Conservation (phyloP, 495 filamentous ascomycete genomes). For the Penicillium canariense region DNA sequence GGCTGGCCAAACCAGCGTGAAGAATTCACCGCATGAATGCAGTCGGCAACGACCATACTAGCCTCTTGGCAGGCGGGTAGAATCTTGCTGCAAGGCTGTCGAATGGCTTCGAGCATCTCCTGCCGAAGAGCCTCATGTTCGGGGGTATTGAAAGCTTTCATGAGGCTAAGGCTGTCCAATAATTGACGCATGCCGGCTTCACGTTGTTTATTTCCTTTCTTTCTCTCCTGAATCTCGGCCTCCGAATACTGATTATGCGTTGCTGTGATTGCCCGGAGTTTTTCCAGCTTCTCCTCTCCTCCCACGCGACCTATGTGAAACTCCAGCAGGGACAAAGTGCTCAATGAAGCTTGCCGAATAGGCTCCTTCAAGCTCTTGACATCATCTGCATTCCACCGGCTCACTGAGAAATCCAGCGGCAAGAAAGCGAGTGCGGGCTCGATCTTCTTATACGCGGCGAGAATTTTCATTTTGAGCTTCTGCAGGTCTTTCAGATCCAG, state of each 20-base stretch:
- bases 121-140: conserved; percentile 23
- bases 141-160: conserved; percentile 23
- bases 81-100: conserved; percentile 21
- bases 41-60: conserved; percentile 14
- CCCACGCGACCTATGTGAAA: conserved; percentile 26
- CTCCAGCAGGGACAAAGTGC: conserved; percentile 22
- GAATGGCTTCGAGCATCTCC: conserved; percentile 28
- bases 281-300: conserved; percentile 24
- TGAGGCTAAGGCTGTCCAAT: conserved; percentile 23
- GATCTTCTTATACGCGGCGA: conserved; percentile 22
- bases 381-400: conserved; percentile 32
- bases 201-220: conserved; percentile 17
- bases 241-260: conserved; percentile 8
- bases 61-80: conserved; percentile 27
- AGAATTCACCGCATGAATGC: conserved; percentile 26
- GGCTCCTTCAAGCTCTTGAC: conserved; percentile 30
- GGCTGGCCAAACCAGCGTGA: conserved; percentile 26
- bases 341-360: conserved; percentile 20
- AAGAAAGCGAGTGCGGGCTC: conserved; percentile 27
- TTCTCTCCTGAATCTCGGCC: conserved; percentile 2
- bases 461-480: conserved; percentile 18
- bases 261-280: conserved; percentile 11
- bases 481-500: conserved; percentile 14
- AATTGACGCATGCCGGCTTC: conserved; percentile 30
- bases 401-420: conserved; percentile 30